These are phyloP conservation scores for Coelastrella sp. DNA, from an alignment of 139 green algal species.

Conservation along the genomic window DNA sequence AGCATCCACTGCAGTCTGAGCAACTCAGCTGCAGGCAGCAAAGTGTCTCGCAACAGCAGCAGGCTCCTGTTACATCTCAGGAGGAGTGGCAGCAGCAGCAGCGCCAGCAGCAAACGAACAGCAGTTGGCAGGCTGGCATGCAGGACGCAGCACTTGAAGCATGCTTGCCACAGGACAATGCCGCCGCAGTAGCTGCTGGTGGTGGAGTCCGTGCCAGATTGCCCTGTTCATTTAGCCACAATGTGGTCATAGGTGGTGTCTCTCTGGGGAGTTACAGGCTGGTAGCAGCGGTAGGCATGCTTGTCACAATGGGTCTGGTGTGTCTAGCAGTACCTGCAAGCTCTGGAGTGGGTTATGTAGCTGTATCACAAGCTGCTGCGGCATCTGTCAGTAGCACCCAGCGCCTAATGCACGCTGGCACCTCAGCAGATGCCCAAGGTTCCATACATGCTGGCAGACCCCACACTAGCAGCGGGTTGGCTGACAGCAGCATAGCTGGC, in stretches of 20 bases:
- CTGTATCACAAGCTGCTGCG: background rate
- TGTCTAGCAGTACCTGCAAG: constrained; percentile 25
- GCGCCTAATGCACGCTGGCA: background rate
- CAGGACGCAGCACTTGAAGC: background rate
- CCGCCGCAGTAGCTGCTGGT: too few relatives aligned
- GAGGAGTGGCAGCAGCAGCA: constrained; percentile 26
- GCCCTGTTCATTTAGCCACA: too few relatives aligned
- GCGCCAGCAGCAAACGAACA: constrained; percentile 8
- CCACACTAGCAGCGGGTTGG: too few relatives aligned
- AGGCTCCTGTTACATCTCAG: background rate
- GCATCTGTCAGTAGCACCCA: background rate
- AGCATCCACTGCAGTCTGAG: too few relatives aligned
- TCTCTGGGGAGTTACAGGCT: background rate
- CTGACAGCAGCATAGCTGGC: constrained; percentile 13
- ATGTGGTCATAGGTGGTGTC: background rate
- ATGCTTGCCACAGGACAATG: background rate
- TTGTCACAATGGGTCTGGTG: constrained; percentile 23
- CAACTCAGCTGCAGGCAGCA: too few relatives aligned
- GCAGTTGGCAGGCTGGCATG: background rate
- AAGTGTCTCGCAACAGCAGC: too few relatives aligned
- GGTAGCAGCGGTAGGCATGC: background rate
- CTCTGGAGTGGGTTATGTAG: background rate
- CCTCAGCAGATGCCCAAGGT: too few relatives aligned
- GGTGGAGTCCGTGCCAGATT: too few relatives aligned
- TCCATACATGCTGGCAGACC: too few relatives aligned